Evolutionary conservation across 1,284 basidiomycete genomes (phyloP).

Genomic region (Leccinum fuscescens): DNA sequence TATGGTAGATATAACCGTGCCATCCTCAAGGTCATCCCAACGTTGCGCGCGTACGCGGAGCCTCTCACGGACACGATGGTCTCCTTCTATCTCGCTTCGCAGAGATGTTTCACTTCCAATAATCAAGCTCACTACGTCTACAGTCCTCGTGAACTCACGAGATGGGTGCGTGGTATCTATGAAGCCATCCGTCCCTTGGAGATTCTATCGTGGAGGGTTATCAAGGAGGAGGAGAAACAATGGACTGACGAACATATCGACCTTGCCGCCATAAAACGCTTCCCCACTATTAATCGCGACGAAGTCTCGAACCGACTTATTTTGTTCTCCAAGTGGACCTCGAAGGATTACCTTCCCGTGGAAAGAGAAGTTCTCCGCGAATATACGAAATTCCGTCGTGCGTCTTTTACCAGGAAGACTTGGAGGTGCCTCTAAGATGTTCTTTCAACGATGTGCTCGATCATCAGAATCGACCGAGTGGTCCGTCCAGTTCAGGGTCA

Average conservation of each 20-base stretch:
- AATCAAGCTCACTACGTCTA: slow-evolving; percentile 98
- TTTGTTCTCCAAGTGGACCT: slow-evolving; percentile 98
- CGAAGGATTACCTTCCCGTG: slow-evolving; percentile 95
- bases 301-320: slow-evolving; percentile 89
- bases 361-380: slow-evolving; percentile 91
- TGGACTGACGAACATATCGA: slow-evolving; percentile 98
- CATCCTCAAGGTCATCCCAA: slow-evolving; percentile 93
- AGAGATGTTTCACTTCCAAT: slow-evolving; percentile 93
- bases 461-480: slow-evolving; percentile 96
- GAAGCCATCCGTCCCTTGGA: slow-evolving; percentile 95
- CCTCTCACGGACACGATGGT: slow-evolving; percentile 99
- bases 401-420: slow-evolving; percentile 97
- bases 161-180: slow-evolving; percentile 97
- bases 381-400: slow-evolving; percentile 95
- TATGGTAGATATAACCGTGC: slow-evolving; percentile 99
- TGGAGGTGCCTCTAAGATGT: slow-evolving; percentile 92
- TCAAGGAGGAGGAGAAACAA: slow-evolving; percentile 65
- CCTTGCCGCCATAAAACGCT: slow-evolving; percentile 79
- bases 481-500: slow-evolving; percentile 98
- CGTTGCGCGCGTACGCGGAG: slow-evolving; percentile 89
- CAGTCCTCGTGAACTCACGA: slow-evolving; percentile 96
- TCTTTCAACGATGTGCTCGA: slow-evolving; percentile 98
- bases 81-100: slow-evolving; percentile 90
- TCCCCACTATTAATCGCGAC: slow-evolving; percentile 86
- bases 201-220: slow-evolving; percentile 87